These are phyloP conservation scores for Spinellus fusiger DNA, from an alignment of 192 early-diverging fungal species.

Conservation along the genomic window DNA sequence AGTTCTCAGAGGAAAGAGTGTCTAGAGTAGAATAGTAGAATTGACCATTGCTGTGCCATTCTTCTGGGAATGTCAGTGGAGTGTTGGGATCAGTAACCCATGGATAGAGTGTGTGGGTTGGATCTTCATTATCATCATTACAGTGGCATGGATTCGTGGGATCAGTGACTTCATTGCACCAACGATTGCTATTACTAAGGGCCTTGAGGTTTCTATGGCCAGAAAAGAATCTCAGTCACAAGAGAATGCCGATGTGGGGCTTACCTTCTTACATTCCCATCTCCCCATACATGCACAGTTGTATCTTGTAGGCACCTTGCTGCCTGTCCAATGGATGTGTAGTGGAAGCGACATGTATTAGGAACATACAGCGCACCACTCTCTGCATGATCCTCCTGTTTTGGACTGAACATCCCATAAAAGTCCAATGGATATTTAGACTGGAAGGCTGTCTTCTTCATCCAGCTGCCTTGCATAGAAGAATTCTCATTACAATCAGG, in stretches of 20 bases:
- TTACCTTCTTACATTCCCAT: conserved; percentile 25
- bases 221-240: neutral
- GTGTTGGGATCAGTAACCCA: conserved; percentile 15
- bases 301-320: conserved; percentile 15
- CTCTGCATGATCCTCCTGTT: conserved; percentile 21
- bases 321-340: conserved; percentile 24
- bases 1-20: neutral
- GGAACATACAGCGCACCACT: conserved; percentile 20
- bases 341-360: conserved; percentile 20
- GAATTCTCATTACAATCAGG: neutral
- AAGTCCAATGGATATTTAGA: conserved; percentile 17
- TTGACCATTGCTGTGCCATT: too few species aligned
- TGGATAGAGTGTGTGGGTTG: neutral
- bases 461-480: conserved; percentile 17
- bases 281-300: conserved; percentile 27
- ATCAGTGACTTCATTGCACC: conserved; percentile 20
- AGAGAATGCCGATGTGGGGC: neutral
- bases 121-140: conserved; percentile 15
- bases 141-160: conserved; percentile 11
- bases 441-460: conserved; percentile 17
- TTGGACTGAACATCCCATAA: conserved; percentile 27
- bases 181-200: conserved; percentile 14
- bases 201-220: conserved; percentile 25
- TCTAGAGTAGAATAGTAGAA: conserved; percentile 12
- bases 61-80: too few species aligned